Percentiles rank a stretch among this genome's conserved stretches.
Conservation (phyloP, 2,329 filamentous ascomycete species). For the Colletotrichum siamense region DNA sequence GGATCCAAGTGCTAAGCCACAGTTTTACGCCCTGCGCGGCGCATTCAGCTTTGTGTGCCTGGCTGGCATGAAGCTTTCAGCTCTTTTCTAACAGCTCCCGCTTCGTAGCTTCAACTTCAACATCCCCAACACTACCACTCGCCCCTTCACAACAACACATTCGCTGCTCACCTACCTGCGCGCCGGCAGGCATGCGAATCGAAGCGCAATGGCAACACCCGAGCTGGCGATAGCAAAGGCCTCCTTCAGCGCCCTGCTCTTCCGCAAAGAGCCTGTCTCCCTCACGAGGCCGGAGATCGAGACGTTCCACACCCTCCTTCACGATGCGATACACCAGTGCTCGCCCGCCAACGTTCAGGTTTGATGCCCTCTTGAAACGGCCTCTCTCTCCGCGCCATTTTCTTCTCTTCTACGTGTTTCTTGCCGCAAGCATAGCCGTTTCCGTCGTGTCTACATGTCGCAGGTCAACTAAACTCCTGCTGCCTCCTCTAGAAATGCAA, state of each 20-base stretch:
- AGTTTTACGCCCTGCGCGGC: background rate
- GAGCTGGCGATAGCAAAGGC: constrained; percentile 81
- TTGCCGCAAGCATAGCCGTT: constrained; percentile 10
- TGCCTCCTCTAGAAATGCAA: constrained; percentile 75
- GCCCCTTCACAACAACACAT: background rate
- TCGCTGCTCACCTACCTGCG: background rate
- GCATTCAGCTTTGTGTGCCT: background rate
- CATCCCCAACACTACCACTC: background rate
- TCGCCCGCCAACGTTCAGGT: constrained; percentile 87
- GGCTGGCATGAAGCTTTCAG: background rate
- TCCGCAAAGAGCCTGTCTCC: constrained; percentile 75
- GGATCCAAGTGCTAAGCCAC: background rate
- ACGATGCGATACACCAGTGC: constrained; percentile 72
- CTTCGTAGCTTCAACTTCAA: background rate
- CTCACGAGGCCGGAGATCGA: constrained; percentile 74
- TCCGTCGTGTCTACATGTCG: constrained; percentile 9
- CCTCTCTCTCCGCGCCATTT: constrained; percentile 19
- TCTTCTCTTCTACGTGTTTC: constrained; percentile 21
- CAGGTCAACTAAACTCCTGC: constrained; percentile 40
- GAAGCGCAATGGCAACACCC: constrained; percentile 64
- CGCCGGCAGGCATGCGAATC: background rate
- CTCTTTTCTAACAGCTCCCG: background rate
- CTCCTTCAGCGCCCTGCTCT: constrained; percentile 74
- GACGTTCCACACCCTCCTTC: constrained; percentile 70
- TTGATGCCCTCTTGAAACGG: constrained; percentile 52